These are phyloP conservation scores for Hysterangium stoloniferum DNA, from an alignment of 768 basidiomycete genomes.

Conservation along the genomic window DNA sequence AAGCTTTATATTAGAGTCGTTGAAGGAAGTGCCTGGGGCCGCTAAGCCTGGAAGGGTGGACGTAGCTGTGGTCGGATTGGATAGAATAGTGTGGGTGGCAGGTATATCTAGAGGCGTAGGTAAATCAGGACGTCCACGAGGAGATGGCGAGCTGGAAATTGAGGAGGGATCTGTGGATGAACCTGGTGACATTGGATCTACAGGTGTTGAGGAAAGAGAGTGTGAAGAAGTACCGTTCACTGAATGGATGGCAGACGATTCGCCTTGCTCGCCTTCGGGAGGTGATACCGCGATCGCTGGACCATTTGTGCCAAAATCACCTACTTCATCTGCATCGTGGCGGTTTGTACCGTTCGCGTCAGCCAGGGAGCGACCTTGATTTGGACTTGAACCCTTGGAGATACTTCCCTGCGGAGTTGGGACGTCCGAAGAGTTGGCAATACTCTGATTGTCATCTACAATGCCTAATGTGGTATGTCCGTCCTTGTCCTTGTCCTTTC, in stretches of 20 bases:
- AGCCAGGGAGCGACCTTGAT: not conserved
- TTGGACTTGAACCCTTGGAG: not conserved
- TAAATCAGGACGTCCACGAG: conserved; percentile 19
- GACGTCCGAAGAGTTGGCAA: conserved; percentile 31
- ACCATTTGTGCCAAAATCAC: not conserved
- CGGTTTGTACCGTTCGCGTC: not conserved
- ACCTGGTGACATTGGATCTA: conserved; percentile 14
- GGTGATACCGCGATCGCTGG: not conserved
- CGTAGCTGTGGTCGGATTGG: conserved; percentile 41
- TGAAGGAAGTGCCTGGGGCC: conserved; percentile 24
- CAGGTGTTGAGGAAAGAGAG: conserved; percentile 6
- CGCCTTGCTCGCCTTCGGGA: not conserved
- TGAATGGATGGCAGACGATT: not conserved
- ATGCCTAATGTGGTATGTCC: conserved; percentile 26
- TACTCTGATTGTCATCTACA: conserved; percentile 27
- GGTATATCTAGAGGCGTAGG: conserved; percentile 65
- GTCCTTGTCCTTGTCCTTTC: conserved; percentile 64
- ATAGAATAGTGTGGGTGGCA: conserved; percentile 76
- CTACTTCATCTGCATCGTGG: not conserved
- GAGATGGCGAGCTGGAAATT: conserved; percentile 26
- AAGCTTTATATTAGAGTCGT: conserved; percentile 46
- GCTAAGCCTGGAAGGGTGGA: conserved; percentile 45
- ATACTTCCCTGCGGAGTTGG: conserved; percentile 32
- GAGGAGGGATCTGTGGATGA: conserved; percentile 21
- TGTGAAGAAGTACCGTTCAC: not conserved